Conservation (phyloP, 2,329 filamentous ascomycete genomes). For the Aspergillus intermedius region DNA sequence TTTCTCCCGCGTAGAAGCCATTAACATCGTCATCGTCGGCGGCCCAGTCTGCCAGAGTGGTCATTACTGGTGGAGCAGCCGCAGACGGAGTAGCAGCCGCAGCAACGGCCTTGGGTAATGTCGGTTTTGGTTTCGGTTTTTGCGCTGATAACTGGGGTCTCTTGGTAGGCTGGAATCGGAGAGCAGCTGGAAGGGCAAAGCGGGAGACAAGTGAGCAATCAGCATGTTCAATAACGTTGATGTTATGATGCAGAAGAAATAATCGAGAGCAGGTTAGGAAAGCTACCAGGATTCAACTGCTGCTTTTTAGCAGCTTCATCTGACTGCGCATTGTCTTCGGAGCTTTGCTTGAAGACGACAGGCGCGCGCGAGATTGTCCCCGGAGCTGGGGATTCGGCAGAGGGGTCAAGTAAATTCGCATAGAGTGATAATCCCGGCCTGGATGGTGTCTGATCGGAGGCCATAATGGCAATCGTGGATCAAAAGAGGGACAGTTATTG, state of each 20-base stretch:
- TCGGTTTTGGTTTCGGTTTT: conserved; percentile 58
- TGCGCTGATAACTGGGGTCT: conserved; percentile 60
- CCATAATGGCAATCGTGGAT: conserved; percentile 16
- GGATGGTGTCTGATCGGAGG: conserved; percentile 21
- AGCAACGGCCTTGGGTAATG: conserved; percentile 46
- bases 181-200: conserved; percentile 46
- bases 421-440: conserved; percentile 64
- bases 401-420: conserved; percentile 67
- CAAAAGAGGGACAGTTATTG: not conserved
- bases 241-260: conserved; percentile 5
- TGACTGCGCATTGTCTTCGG: conserved; percentile 42
- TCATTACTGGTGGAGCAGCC: conserved; percentile 52
- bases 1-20: conserved; percentile 58
- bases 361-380: conserved; percentile 70
- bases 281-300: conserved; percentile 58
- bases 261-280: conserved; percentile 19
- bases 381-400: conserved; percentile 36
- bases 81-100: conserved; percentile 22
- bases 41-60: conserved; percentile 73
- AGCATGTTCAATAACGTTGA: conserved; percentile 11
- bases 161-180: conserved; percentile 82
- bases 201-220: conserved; percentile 44
- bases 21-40: conserved; percentile 73
- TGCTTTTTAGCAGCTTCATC: conserved; percentile 58
- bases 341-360: conserved; percentile 60